These are phyloP conservation scores for Parietaria judaica DNA, from an alignment of 306 rosid genomes.

Conservation along the genomic window DNA sequence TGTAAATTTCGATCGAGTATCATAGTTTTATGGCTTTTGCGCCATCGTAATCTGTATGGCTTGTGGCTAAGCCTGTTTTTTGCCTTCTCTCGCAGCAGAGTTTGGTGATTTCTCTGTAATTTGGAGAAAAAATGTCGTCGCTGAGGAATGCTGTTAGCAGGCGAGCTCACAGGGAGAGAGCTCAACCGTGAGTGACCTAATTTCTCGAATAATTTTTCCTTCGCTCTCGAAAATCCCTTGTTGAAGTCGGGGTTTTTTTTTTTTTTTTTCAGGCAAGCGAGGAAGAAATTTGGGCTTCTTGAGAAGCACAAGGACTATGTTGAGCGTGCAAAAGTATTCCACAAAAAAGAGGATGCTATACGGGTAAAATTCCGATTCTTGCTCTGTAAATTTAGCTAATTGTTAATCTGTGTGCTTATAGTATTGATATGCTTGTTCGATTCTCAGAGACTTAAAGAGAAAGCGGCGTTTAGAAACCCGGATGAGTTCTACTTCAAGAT, in stretches of 20 bases:
- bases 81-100: neutral
- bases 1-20: too few relatives aligned
- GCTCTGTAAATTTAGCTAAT: neutral
- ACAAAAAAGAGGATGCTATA: conserved; percentile 55
- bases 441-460: conserved; percentile 63
- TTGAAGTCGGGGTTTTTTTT: neutral
- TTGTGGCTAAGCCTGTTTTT: neutral
- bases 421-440: conserved; percentile 11
- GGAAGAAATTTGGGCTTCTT: conserved; percentile 64
- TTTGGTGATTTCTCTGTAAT: conserved; percentile 3
- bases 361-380: conserved; percentile 28
- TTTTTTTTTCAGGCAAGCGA: conserved; percentile 34
- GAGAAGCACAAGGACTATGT: conserved; percentile 92
- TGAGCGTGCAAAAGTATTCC: conserved; percentile 61
- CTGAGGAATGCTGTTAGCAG: conserved; percentile 57
- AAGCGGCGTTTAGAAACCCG: conserved; percentile 54
- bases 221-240: neutral
- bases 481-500: conserved; percentile 87
- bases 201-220: neutral
- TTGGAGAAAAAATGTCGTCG: conserved; percentile 53
- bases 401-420: neutral
- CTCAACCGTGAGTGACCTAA: conserved; percentile 55
- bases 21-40: too few relatives aligned
- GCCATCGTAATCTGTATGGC: too few relatives aligned
- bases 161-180: conserved; percentile 74